Conservation (phyloP, 2,329 filamentous ascomycete species). For the Aspergillus chevalieri region DNA sequence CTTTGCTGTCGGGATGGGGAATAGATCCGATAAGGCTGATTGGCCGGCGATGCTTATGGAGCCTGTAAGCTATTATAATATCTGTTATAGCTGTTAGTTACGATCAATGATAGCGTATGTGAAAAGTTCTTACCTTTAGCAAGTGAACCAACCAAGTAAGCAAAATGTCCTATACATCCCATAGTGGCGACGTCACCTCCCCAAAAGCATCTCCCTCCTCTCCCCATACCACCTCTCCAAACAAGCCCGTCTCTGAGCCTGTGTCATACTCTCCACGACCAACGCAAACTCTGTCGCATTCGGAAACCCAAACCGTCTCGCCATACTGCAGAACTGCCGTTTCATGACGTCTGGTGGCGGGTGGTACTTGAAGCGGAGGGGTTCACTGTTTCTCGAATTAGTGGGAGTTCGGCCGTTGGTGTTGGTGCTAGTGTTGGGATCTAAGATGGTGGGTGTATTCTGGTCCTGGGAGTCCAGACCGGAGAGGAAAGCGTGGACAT, state of each 20-base stretch:
- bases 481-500: slow-evolving; percentile 29
- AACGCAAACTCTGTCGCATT: slow-evolving; percentile 79
- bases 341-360: slow-evolving; percentile 68
- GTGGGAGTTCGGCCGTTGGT: not conserved
- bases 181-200: not conserved
- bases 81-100: too few relatives aligned
- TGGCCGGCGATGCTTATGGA: too few relatives aligned
- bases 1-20: too few relatives aligned
- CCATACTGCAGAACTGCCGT: slow-evolving; percentile 89
- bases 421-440: slow-evolving; percentile 6
- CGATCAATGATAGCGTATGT: too few relatives aligned
- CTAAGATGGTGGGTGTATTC: slow-evolving; percentile 1
- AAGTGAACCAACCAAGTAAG: not conserved
- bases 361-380: slow-evolving; percentile 56
- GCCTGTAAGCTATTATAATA: not conserved
- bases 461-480: slow-evolving; percentile 12
- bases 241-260: slow-evolving; percentile 70
- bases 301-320: slow-evolving; percentile 67
- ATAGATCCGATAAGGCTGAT: too few relatives aligned
- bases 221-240: slow-evolving; percentile 73
- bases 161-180: not conserved
- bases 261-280: slow-evolving; percentile 84
- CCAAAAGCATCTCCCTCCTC: slow-evolving; percentile 48
- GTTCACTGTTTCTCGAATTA: slow-evolving; percentile 32
- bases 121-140: not conserved